Conservation (phyloP, 805 yeast species). For the Candida incommunis region DNA sequence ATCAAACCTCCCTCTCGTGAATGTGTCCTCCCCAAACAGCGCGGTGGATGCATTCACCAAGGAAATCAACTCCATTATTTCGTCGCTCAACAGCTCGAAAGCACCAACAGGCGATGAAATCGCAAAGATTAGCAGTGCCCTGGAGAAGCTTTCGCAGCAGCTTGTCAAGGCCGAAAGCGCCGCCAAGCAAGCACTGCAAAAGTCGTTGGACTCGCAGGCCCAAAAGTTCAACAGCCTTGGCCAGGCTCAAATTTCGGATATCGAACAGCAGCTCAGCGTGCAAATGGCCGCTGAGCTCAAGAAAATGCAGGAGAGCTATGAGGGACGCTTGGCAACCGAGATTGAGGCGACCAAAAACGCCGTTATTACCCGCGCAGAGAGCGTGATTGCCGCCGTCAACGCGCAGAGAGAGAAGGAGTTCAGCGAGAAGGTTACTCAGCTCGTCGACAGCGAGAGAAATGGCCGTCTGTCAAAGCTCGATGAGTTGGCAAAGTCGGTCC, state of each 20-base stretch:
- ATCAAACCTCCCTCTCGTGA: conserved; percentile 12
- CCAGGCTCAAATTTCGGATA: conserved; percentile 13
- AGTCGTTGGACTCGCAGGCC: conserved; percentile 18
- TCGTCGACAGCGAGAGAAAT: conserved; percentile 60
- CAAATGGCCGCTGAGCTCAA: conserved; percentile 27
- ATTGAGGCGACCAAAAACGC: conserved; percentile 52
- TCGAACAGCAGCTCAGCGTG: conserved; percentile 18
- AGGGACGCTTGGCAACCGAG: conserved; percentile 44
- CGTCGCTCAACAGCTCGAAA: conserved; percentile 22
- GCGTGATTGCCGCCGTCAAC: conserved; percentile 53
- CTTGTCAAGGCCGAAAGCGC: conserved; percentile 9
- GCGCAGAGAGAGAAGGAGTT: conserved; percentile 57
- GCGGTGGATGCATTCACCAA: conserved; percentile 8
- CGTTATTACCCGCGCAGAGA: conserved; percentile 57
- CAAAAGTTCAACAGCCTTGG: conserved; percentile 17
- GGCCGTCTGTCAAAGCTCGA: conserved; percentile 62
- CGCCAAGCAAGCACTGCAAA: conserved; percentile 11
- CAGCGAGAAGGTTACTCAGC: conserved; percentile 39
- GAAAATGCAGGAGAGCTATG: conserved; percentile 50
- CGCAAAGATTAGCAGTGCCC: conserved; percentile 11
- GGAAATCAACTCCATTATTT: conserved; percentile 23
- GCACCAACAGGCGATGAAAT: conserved; percentile 3
- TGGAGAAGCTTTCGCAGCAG: conserved; percentile 12
- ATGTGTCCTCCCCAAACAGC: conserved; percentile 10
- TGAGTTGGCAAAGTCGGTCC: conserved; percentile 43